A percentile compares a stretch with the other conserved stretches of the same genome.
phyloP scores from a whole-genome alignment of 139 green algal genomes.

The Chara braunii region DNA sequence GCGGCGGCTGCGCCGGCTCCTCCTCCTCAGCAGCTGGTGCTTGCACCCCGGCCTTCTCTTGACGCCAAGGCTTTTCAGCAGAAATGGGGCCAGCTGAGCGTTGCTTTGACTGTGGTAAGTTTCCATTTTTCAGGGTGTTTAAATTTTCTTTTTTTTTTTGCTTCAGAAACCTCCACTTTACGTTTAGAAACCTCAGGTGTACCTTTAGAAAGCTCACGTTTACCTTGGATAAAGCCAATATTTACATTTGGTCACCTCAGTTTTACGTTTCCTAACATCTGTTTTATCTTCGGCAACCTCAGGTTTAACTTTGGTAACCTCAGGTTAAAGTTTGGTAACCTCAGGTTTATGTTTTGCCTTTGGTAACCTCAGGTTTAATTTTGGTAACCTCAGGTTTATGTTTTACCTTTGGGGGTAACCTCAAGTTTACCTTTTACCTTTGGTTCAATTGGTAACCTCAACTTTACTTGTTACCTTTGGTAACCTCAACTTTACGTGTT shows the following conservation, averaged over 20 bases:
- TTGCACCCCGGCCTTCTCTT: conserved; percentile 30
- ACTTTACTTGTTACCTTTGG: no score
- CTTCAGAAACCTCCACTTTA: background rate
- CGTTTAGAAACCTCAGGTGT: background rate
- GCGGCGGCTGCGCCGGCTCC: background rate
- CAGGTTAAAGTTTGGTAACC: no score
- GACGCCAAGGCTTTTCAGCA: conserved; percentile 55
- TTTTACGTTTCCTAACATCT: background rate
- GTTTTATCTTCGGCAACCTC: no score
- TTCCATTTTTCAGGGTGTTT: background rate
- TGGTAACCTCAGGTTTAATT: no score
- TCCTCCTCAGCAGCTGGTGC: conserved; percentile 1
- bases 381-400: no score
- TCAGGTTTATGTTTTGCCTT: no score
- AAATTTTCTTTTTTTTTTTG: conserved; percentile 8
- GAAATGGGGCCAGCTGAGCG: conserved; percentile 54
- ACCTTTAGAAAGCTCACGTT: background rate
- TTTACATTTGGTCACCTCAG: background rate
- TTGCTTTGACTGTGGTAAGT: conserved; percentile 33
- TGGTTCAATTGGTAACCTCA: no score
- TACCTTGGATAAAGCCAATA: background rate
- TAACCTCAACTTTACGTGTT: no score
- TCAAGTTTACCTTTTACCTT: no score
- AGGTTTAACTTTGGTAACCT: no score
- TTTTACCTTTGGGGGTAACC: no score